Conservation (phyloP, 179 eudicot genomes). For the Beta corolliflora region DNA sequence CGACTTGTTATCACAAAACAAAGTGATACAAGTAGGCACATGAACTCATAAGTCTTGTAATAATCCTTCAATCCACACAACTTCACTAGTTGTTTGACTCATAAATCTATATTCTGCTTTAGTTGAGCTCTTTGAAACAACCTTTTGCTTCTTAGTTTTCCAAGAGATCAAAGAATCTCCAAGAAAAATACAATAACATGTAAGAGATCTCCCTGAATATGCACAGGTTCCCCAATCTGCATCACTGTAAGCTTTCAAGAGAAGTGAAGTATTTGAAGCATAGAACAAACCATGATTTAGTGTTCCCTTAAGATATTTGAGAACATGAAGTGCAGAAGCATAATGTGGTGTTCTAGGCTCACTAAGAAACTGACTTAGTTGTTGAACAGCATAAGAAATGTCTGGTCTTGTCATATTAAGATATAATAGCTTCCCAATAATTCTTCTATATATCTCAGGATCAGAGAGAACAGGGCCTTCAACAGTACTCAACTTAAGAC, state of each 20-base stretch:
- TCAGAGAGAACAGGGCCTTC: not conserved
- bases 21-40: not conserved
- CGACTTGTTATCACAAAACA: not conserved
- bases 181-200: slow-evolving; percentile 7
- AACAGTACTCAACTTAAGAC: not conserved
- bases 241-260: not conserved
- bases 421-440: not conserved
- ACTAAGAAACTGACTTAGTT: too few relatives aligned
- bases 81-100: not conserved
- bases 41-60: not conserved
- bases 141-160: slow-evolving; percentile 7
- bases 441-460: not conserved
- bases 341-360: too few relatives aligned
- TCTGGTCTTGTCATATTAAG: slow-evolving; percentile 8
- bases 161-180: not conserved
- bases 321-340: too few relatives aligned
- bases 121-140: not conserved
- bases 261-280: not conserved
- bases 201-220: not conserved
- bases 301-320: not conserved
- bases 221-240: slow-evolving; percentile 1
- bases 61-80: not conserved
- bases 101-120: not conserved
- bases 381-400: not conserved
- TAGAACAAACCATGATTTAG: not conserved